Evolutionary conservation across 192 early-diverging fungal genomes (phyloP), one percentile per base, ranked within the genome.

Genomic region (Umbelopsis isabellina): DNA sequence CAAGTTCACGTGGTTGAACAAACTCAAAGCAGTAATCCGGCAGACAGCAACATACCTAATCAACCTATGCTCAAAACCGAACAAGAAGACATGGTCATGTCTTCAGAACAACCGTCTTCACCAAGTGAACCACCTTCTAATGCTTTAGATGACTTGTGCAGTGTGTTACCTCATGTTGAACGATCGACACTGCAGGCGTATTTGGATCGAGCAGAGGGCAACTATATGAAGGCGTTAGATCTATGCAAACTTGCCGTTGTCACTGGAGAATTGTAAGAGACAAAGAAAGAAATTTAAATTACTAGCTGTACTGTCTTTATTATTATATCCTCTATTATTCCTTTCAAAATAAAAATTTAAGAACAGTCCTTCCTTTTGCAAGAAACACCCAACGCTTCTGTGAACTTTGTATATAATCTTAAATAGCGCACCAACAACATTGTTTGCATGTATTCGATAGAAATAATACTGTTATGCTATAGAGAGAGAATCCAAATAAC

Each of bases 101-200:
- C 71, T 13, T 18, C 33, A 9, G 15, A 47, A 2, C 37, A 20
- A n/a, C 21, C 25, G 33, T 51, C 23, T 49, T 33, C 51, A 41
- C 46, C 48, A 4, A 68, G 35, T 41, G 47, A 49, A 21, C 37
- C 47, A 21, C 37, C 47, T 27, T 74, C 80, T 49, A 78, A 83
- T 61, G 76, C 78, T 48, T 46, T 85, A 52, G 78, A 85, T 66
- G 80, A 82, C 37, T 44, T 85, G 49, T 79, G 84, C 33, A 73
- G 79, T 44, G 78, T 85, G 15, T 47, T 85, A 16, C 78, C 84
- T n/a, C 84, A 85, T 75, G 75, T 85, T 23, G 74, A 83, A 13
- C 72, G 82, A 12, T 65, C 76, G 9, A 67, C 68, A 20, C 65
- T 85, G 3, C 66, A 74, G 20, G 70, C 72, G 21, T 85, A 85